phyloP scores from a whole-genome alignment of 345 rosid genomes.

The Acer saccharum region DNA sequence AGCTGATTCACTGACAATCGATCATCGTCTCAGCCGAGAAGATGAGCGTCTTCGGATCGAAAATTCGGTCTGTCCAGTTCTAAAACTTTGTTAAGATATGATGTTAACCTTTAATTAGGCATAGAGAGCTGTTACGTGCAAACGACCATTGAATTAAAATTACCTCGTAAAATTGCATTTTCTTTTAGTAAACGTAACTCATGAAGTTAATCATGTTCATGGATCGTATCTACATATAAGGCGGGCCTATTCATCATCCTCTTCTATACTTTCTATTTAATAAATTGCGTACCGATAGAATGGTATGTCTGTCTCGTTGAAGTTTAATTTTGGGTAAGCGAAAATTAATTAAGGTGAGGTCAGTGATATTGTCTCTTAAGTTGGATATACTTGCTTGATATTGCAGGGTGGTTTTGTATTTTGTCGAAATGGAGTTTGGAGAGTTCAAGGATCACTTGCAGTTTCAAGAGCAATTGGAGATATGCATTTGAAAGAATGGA shows the following conservation, averaged over 20 bases:
- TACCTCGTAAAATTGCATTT: too few relatives aligned
- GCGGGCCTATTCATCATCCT: too few relatives aligned
- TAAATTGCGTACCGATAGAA: too few relatives aligned
- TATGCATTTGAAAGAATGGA: constrained; percentile 49
- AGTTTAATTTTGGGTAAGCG: too few relatives aligned
- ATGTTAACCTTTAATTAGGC: not conserved
- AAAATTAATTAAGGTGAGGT: not conserved
- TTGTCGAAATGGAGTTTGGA: constrained; percentile 43
- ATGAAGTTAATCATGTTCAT: too few relatives aligned
- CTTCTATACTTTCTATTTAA: too few relatives aligned
- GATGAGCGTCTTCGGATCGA: constrained; percentile 52
- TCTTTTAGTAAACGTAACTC: too few relatives aligned
- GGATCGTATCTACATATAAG: too few relatives aligned
- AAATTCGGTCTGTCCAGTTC: constrained; percentile 31
- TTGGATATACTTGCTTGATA: not conserved
- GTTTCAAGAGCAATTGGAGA: constrained; percentile 64
- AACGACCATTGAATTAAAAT: too few relatives aligned
- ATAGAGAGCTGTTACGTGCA: too few relatives aligned
- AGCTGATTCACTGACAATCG: constrained; percentile 39
- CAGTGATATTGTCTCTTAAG: not conserved
- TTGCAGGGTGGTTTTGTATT: constrained; percentile 60
- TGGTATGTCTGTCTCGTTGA: not conserved
- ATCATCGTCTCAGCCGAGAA: constrained; percentile 43
- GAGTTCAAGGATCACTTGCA: constrained; percentile 58
- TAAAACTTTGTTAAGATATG: not conserved